Percentiles rank a stretch among this genome's conserved stretches.
Conservation (phyloP, 1,284 basidiomycete species). For the Ceratorhiza oryzae-sativae region DNA sequence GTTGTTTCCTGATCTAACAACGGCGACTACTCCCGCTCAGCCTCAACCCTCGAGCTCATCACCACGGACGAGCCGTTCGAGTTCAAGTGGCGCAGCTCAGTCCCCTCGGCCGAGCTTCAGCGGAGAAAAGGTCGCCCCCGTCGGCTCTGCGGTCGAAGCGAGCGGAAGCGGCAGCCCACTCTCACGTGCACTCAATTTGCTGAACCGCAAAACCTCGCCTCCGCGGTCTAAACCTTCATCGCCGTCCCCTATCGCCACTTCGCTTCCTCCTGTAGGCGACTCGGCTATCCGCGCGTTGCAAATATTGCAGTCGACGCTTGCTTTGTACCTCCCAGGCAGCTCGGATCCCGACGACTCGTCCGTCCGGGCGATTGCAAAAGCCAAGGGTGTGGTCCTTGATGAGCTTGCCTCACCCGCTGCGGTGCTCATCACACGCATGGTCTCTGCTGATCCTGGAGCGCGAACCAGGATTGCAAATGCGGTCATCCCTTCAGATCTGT, state of each 20-base stretch:
- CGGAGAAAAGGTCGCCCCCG: background rate
- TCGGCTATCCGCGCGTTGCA: constrained; percentile 61
- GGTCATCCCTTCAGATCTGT: constrained; percentile 75
- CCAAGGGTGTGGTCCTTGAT: constrained; percentile 65
- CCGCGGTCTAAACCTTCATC: constrained; percentile 21
- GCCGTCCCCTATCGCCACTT: background rate
- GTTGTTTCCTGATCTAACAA: constrained; percentile 60
- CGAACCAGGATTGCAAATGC: constrained; percentile 64
- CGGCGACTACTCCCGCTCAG: constrained; percentile 5
- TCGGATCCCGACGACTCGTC: constrained; percentile 67
- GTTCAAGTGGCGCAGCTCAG: constrained; percentile 39
- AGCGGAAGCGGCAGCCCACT: constrained; percentile 46
- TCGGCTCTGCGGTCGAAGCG: background rate
- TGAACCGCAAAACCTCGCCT: constrained; percentile 43
- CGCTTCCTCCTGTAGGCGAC: constrained; percentile 3
- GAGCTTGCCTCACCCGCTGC: constrained; percentile 78
- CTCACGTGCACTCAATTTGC: constrained; percentile 61
- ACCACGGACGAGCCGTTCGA: constrained; percentile 46
- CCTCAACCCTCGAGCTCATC: constrained; percentile 19
- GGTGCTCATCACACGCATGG: constrained; percentile 73
- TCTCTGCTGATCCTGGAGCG: constrained; percentile 65
- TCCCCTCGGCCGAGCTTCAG: constrained; percentile 18
- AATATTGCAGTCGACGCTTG: constrained; percentile 67
- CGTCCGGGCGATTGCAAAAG: constrained; percentile 61
- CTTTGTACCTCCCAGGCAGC: constrained; percentile 69